A percentile compares a stretch with the other conserved stretches of the same genome.
Conservation (phyloP, 768 basidiomycete species). For the Boletus pseudopeckii region DNA sequence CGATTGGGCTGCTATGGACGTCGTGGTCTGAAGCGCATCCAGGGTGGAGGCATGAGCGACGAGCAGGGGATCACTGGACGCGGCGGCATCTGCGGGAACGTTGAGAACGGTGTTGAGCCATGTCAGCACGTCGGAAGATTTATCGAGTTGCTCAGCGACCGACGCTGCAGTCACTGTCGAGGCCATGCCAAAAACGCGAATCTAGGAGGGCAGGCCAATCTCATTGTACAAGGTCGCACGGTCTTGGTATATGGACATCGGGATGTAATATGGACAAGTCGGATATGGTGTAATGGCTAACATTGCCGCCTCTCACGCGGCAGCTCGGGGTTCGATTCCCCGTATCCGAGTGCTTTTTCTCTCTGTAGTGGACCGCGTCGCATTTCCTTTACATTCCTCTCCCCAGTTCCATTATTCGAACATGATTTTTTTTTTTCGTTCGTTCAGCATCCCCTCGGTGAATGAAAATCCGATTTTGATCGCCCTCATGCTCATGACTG, state of each 20-base stretch:
- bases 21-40: constrained; percentile 67
- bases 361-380: too few relatives aligned
- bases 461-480: too few relatives aligned
- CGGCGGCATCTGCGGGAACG: constrained; percentile 42
- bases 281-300: constrained; percentile 65
- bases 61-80: constrained; percentile 27
- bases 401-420: too few relatives aligned
- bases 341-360: constrained; percentile 25
- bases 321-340: constrained; percentile 37
- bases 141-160: constrained; percentile 52
- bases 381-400: too few relatives aligned
- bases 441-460: too few relatives aligned
- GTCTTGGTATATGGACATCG: background rate
- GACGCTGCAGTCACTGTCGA: constrained; percentile 35
- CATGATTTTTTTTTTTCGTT: too few relatives aligned
- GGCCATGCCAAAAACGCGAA: constrained; percentile 16
- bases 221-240: too few relatives aligned
- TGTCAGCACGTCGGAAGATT: constrained; percentile 56
- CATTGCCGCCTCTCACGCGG: constrained; percentile 59
- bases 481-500: too few relatives aligned
- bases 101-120: constrained; percentile 69
- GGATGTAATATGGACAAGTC: background rate
- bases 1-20: constrained; percentile 86
- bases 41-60: constrained; percentile 69
- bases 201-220: background rate